A percentile compares a stretch with the other conserved stretches of the same genome.
Conservation (phyloP, 805 yeast species). For the Metschnikowia shivogae region DNA sequence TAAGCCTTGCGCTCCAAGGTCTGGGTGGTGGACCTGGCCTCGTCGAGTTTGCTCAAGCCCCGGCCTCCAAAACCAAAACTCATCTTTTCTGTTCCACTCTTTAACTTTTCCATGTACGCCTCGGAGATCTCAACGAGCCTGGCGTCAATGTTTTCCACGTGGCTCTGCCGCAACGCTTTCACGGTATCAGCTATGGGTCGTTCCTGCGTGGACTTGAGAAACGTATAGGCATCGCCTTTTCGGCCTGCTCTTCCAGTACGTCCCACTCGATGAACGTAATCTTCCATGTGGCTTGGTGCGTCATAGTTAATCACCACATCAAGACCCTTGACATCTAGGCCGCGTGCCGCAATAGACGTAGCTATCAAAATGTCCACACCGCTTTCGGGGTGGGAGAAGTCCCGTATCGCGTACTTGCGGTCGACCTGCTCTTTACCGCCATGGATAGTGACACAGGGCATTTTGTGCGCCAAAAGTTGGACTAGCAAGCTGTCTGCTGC, state of each 20-base stretch:
- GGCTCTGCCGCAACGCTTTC: constrained; percentile 59
- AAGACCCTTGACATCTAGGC: constrained; percentile 85
- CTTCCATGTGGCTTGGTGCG: constrained; percentile 65
- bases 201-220: constrained; percentile 59
- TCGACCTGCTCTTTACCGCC: constrained; percentile 91
- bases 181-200: constrained; percentile 65
- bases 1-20: constrained; percentile 47
- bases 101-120: constrained; percentile 55
- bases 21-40: constrained; percentile 49
- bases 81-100: constrained; percentile 59
- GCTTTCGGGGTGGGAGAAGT: constrained; percentile 54
- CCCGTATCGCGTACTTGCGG: constrained; percentile 67
- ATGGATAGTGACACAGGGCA: constrained; percentile 68
- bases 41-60: constrained; percentile 77
- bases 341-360: constrained; percentile 93
- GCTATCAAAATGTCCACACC: constrained; percentile 69
- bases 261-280: constrained; percentile 94
- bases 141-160: constrained; percentile 45
- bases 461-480: constrained; percentile 48
- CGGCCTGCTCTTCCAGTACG: constrained; percentile 92
- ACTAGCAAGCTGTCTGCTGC: constrained; percentile 69
- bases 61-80: constrained; percentile 89
- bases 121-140: constrained; percentile 49
- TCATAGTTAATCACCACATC: constrained; percentile 69
- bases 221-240: constrained; percentile 54